phyloP scores from a whole-genome alignment of 129 eudicot species.

The Saposhnikovia divaricata region DNA sequence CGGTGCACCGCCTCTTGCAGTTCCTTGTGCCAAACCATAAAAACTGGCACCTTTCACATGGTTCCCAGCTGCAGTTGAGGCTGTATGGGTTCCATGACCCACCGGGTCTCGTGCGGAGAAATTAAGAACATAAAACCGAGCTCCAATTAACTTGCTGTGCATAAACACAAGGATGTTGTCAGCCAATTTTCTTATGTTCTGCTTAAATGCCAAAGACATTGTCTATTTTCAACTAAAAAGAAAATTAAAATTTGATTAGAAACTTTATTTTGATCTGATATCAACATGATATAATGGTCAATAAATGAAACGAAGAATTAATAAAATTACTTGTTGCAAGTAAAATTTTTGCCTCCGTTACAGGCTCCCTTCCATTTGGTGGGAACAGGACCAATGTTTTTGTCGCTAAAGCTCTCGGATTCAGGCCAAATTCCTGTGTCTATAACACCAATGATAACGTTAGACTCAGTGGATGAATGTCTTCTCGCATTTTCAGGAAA shows the following conservation, averaged over 20 bases:
- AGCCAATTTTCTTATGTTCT: not conserved
- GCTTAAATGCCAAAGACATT: not conserved
- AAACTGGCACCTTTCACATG: slow-evolving; percentile 23
- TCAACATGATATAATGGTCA: not conserved
- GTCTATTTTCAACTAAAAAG: not conserved
- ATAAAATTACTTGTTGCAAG: slow-evolving; percentile 1
- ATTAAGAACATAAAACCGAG: not conserved
- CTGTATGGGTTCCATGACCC: slow-evolving; percentile 52
- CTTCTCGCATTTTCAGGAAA: slow-evolving; percentile 1
- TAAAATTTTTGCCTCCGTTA: not conserved
- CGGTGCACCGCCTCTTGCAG: slow-evolving; percentile 49
- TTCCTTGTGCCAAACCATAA: slow-evolving; percentile 31
- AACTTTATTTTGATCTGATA: not conserved
- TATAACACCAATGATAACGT: not conserved
- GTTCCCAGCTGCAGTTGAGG: slow-evolving; percentile 42
- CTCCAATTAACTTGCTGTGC: not conserved
- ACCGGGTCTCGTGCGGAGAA: slow-evolving; percentile 16
- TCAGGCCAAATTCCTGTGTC: not conserved
- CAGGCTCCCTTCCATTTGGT: slow-evolving; percentile 1
- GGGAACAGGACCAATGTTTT: slow-evolving; percentile 2
- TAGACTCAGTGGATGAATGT: not conserved
- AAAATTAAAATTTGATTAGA: no score
- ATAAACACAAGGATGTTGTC: not conserved
- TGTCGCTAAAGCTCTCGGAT: not conserved
- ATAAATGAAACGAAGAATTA: not conserved